These are phyloP conservation scores for Sanghuangporus baumii DNA, from an alignment of 1,284 basidiomycete genomes.

Conservation along the genomic window DNA sequence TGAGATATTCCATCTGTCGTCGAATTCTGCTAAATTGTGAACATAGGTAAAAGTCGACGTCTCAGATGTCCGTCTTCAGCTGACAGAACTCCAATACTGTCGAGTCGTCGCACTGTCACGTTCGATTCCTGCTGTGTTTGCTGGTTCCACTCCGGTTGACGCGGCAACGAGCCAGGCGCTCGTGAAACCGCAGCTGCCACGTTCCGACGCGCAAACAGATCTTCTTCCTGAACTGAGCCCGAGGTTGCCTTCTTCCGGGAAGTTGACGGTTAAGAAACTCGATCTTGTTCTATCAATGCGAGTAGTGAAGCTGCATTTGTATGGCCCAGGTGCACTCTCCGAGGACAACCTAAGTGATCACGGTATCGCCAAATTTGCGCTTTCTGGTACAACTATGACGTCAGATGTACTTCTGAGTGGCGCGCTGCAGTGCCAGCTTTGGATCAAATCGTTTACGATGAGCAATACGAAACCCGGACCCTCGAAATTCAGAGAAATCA, in stretches of 20 bases:
- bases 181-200: neutral
- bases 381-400: slow-evolving; percentile 77
- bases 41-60: slow-evolving; percentile 67
- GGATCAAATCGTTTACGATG: slow-evolving; percentile 88
- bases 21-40: neutral
- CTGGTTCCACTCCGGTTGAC: neutral
- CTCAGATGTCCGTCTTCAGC: slow-evolving; percentile 85
- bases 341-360: slow-evolving; percentile 65
- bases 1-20: slow-evolving; percentile 28
- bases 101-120: slow-evolving; percentile 69
- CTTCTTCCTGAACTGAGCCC: slow-evolving; percentile 55
- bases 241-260: slow-evolving; percentile 24
- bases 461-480: slow-evolving; percentile 80
- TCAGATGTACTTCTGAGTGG: slow-evolving; percentile 84
- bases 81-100: slow-evolving; percentile 90
- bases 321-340: slow-evolving; percentile 61
- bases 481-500: slow-evolving; percentile 91
- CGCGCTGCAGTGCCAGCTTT: slow-evolving; percentile 81
- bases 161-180: neutral
- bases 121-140: slow-evolving; percentile 67
- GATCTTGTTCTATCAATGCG: slow-evolving; percentile 77
- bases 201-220: slow-evolving; percentile 29
- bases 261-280: slow-evolving; percentile 53
- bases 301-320: slow-evolving; percentile 88
- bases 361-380: slow-evolving; percentile 82